A percentile compares a stretch with the other conserved stretches of the same genome.
phyloP scores from a whole-genome alignment of 1,284 basidiomycete genomes.

The Lignosus rhinocerotis region DNA sequence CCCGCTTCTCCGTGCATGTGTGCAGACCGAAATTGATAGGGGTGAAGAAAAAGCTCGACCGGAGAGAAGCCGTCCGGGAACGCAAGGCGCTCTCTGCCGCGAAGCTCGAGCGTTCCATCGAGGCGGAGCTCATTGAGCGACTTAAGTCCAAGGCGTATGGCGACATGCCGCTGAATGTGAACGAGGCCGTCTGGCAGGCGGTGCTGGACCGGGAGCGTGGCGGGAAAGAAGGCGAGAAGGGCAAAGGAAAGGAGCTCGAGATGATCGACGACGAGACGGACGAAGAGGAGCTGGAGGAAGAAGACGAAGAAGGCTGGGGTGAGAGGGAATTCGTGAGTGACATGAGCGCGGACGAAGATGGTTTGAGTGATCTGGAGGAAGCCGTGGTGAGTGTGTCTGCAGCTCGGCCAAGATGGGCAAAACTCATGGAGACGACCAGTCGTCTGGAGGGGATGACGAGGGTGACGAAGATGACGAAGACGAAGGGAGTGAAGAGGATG shows the following conservation, averaged over 20 bases:
- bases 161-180: slow-evolving; percentile 96
- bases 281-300: slow-evolving; percentile 54
- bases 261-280: slow-evolving; percentile 52
- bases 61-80: slow-evolving; percentile 92
- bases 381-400: slow-evolving; percentile 42
- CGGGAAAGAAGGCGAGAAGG: slow-evolving; percentile 45
- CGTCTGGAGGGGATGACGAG: slow-evolving; percentile 34
- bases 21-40: slow-evolving; percentile 88
- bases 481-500: slow-evolving; percentile 33
- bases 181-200: slow-evolving; percentile 94
- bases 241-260: slow-evolving; percentile 47
- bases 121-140: slow-evolving; percentile 94
- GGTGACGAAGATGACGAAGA: slow-evolving; percentile 35
- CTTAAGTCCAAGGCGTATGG: slow-evolving; percentile 97
- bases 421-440: slow-evolving; percentile 1
- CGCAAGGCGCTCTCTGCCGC: slow-evolving; percentile 94
- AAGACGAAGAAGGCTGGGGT: slow-evolving; percentile 63
- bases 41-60: slow-evolving; percentile 96
- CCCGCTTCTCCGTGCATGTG: not conserved
- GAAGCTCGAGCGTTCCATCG: slow-evolving; percentile 92
- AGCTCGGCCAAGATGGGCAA: slow-evolving; percentile 24
- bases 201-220: slow-evolving; percentile 82
- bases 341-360: slow-evolving; percentile 67
- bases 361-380: slow-evolving; percentile 77
- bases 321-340: slow-evolving; percentile 89